Evolutionary conservation across 257 asterid genomes (phyloP), one percentile per base, ranked within the genome.

Genomic region (Linderniella brevidens): DNA sequence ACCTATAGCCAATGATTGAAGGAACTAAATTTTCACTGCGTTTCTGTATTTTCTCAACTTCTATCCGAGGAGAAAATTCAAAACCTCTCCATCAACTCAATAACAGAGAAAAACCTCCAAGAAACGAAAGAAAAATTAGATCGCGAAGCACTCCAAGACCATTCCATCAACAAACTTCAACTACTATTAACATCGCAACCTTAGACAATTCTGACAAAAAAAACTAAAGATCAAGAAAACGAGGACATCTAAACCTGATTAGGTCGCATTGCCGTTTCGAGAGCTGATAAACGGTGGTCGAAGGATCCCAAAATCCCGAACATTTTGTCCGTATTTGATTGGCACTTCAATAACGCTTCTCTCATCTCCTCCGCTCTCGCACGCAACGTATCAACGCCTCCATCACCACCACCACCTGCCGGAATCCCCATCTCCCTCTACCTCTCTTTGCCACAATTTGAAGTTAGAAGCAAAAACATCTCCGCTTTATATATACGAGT

Each of bases 211-310:
- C 55, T 50, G 45, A 64, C 37, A 16, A 41, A 16, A 16, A 49
- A 29, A 29, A 8, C n/a, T n/a, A 17, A 13, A 35, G 50, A 55
- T 38, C 5, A 25, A 11, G 36, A 11, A 58, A 25, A 38, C 38
- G 52, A 14, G 48, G 13, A 7, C 19, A 51, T 17, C 6, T 4
- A n/a, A 63, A 71, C 88, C 61, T 78, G 88, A 9, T 83, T 78
- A 6, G 88, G 88, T 32, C 88, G 75, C 88, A 78, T 78, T 62
- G 88, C 88, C 57, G 77, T 71, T 64, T 78, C 83, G 15, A 78
- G 80, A 36, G 83, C 71, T 17, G 88, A 78, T 51, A 78, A 80
- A 13, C 88, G 82, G 54, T 78, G 83, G 57, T 78, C 88, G 54
- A 78, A 78, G 35, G 88, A 78, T 15, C 88, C 88, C 47, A 78